A percentile compares a stretch with the other conserved stretches of the same genome.
These are phyloP conservation scores for Pseudogymnoascus sp. DNA, from an alignment of 2,329 filamentous ascomycete genomes.

Conservation along the genomic window DNA sequence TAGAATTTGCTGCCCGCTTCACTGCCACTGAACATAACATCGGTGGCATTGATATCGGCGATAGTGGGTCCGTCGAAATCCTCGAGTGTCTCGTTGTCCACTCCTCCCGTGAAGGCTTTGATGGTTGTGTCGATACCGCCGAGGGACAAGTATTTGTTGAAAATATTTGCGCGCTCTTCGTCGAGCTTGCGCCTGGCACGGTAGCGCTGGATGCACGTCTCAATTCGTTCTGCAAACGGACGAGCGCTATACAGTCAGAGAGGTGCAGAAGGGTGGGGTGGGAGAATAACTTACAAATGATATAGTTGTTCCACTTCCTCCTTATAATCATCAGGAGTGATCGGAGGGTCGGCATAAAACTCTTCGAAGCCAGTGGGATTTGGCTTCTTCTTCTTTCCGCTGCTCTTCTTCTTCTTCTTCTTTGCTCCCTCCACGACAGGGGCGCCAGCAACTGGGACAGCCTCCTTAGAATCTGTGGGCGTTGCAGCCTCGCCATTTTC, in stretches of 20 bases:
- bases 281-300: constrained; percentile 41
- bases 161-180: constrained; percentile 51
- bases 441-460: background rate
- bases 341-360: constrained; percentile 69
- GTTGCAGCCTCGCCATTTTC: background rate
- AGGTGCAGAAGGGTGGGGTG: background rate
- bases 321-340: constrained; percentile 61
- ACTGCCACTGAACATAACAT: constrained; percentile 44
- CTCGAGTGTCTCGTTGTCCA: constrained; percentile 52
- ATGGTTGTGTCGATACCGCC: constrained; percentile 65
- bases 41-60: constrained; percentile 55
- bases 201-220: constrained; percentile 77
- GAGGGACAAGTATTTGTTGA: constrained; percentile 73
- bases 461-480: background rate
- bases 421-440: constrained; percentile 1
- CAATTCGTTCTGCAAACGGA: constrained; percentile 64
- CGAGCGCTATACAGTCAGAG: constrained; percentile 35
- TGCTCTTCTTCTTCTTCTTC: constrained; percentile 33
- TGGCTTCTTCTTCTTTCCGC: constrained; percentile 26
- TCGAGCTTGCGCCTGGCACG: constrained; percentile 68
- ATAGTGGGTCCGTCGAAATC: constrained; percentile 57
- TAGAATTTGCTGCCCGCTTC: constrained; percentile 39
- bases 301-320: constrained; percentile 63
- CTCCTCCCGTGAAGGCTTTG: constrained; percentile 54
- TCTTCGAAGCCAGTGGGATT: constrained; percentile 65